These are phyloP conservation scores for Diaporthe destruens DNA, from an alignment of 2,329 filamentous ascomycete species.

Conservation along the genomic window DNA sequence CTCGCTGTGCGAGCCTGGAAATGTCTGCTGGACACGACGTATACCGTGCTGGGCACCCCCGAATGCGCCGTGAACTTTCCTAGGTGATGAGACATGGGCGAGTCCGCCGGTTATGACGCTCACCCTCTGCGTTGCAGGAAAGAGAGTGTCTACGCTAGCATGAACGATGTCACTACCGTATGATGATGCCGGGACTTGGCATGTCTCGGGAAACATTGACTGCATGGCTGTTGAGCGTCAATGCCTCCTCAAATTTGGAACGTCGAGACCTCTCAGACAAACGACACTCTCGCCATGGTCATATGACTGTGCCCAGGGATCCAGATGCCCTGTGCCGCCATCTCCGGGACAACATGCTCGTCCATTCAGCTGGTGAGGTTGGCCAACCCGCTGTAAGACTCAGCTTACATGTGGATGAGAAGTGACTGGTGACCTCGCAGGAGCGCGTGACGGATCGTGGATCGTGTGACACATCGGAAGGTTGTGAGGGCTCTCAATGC, in stretches of 20 bases:
- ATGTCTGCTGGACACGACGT: constrained; percentile 30
- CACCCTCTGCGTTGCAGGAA: not conserved
- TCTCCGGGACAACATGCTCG: not conserved
- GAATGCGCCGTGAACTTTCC: constrained; percentile 16
- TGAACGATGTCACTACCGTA: not conserved
- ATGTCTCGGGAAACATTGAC: not conserved
- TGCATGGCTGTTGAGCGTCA: constrained; percentile 45
- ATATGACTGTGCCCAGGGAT: too few relatives aligned
- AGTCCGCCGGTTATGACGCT: constrained; percentile 33
- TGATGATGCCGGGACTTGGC: not conserved
- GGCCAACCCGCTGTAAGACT: constrained; percentile 21
- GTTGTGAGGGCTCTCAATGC: not conserved
- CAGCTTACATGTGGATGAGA: not conserved
- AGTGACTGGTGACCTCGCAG: not conserved
- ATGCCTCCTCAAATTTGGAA: constrained; percentile 42
- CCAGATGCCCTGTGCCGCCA: too few relatives aligned
- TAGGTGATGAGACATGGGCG: constrained; percentile 35
- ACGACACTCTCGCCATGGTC: too few relatives aligned
- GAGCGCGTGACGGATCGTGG: too few relatives aligned
- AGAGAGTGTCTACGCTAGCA: constrained; percentile 18
- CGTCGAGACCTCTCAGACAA: constrained; percentile 44
- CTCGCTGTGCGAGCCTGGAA: constrained; percentile 32
- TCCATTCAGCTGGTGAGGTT: not conserved
- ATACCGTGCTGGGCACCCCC: not conserved
- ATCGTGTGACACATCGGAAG: not conserved